phyloP scores from a whole-genome alignment of 371 early-diverging fungal genomes.

The Mortierella sp. region DNA sequence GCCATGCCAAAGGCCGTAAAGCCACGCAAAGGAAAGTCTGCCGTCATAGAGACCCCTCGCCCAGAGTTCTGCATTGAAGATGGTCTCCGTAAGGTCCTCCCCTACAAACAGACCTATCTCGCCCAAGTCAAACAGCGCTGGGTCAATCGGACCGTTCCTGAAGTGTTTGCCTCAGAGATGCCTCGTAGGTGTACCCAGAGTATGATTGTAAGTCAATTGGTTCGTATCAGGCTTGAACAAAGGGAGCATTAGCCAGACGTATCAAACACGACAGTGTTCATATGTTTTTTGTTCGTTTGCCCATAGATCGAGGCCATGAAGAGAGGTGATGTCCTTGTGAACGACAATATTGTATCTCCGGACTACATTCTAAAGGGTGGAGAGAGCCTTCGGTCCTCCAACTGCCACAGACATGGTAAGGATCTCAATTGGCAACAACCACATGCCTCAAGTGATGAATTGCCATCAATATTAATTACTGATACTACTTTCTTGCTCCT shows the following conservation, averaged over 20 bases:
- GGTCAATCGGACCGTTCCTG: conserved; percentile 43
- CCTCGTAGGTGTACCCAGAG: conserved; percentile 43
- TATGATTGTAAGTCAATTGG: conserved; percentile 44
- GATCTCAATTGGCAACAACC: background rate
- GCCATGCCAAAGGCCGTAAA: conserved; percentile 29
- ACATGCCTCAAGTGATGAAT: background rate
- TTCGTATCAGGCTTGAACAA: background rate
- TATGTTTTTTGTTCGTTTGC: background rate
- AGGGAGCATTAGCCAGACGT: background rate
- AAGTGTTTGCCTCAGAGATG: conserved; percentile 58
- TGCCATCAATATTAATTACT: background rate
- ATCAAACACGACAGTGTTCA: background rate
- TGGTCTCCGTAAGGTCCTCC: conserved; percentile 51
- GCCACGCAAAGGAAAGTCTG: conserved; percentile 25
- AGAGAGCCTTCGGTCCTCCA: conserved; percentile 44
- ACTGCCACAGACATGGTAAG: conserved; percentile 57
- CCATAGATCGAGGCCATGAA: conserved; percentile 47
- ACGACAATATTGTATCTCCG: conserved; percentile 31
- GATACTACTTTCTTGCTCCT: background rate
- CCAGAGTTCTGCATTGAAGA: conserved; percentile 48
- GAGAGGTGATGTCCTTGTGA: conserved; percentile 52
- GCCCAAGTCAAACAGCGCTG: conserved; percentile 56
- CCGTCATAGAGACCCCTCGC: conserved; percentile 8
- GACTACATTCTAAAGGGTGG: conserved; percentile 50
- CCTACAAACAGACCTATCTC: conserved; percentile 44